Conservation (phyloP, 2,329 filamentous ascomycete genomes). For the Colletotrichum ledebouriae region DNA sequence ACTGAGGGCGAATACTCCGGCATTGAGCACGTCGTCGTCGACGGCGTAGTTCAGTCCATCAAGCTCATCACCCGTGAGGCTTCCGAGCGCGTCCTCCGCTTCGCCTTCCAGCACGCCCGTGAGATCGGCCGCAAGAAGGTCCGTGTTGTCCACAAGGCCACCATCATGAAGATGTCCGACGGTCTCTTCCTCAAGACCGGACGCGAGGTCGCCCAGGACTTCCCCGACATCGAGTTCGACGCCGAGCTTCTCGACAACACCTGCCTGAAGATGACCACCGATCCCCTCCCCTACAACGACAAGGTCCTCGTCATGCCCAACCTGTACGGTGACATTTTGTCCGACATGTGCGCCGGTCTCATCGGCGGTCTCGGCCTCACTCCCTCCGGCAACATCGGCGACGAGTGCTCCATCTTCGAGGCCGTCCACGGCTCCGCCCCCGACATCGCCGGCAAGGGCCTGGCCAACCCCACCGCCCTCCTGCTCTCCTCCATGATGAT, state of each 20-base stretch:
- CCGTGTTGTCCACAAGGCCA: conserved; percentile 98
- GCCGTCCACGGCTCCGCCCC: conserved; percentile 98
- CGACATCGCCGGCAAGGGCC: conserved; percentile 94
- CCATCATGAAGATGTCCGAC: conserved; percentile 99
- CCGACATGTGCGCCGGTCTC: conserved; percentile 98
- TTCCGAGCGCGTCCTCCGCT: conserved; percentile 94
- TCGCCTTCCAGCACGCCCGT: conserved; percentile 97
- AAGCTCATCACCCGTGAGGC: conserved; percentile 98
- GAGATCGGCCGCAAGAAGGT: conserved; percentile 96
- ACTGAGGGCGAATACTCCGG: conserved; percentile 99
- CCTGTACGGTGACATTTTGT: conserved; percentile 99
- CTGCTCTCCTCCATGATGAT: conserved; percentile 99
- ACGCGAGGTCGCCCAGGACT: conserved; percentile 91
- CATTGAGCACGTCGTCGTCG: conserved; percentile 97
- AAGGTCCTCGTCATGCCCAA: conserved; percentile 99
- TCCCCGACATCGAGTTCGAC: conserved; percentile 95
- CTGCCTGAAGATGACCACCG: conserved; percentile 98
- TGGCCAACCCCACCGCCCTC: conserved; percentile 97
- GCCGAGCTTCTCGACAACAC: conserved; percentile 99
- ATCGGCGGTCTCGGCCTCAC: conserved; percentile 98
- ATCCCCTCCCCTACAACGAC: conserved; percentile 97
- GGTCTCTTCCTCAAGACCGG: conserved; percentile 96
- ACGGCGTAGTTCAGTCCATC: conserved; percentile 98
- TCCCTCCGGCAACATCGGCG: conserved; percentile 97
- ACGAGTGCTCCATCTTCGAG: conserved; percentile 99